Evolutionary conservation across 352 stramenopile species (phyloP), one percentile per base, ranked within the genome.

Genomic region (Pythium phragmitis): DNA sequence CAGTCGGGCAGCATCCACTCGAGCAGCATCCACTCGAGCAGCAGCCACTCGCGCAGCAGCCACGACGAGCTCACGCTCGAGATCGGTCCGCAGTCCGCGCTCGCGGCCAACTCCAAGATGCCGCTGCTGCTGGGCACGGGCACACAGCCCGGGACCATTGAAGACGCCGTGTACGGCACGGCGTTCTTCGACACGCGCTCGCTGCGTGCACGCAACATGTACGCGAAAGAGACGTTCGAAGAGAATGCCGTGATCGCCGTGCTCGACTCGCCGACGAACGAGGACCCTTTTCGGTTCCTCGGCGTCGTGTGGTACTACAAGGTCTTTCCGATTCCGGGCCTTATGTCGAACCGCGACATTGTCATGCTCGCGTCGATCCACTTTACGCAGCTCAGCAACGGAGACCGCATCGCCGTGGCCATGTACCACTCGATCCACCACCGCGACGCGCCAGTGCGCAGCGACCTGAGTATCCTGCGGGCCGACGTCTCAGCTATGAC

Each of bases 401-500:
- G 79, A 45, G 79, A 88, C 49, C 71, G 70, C 17, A 70, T 91
- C 57, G 72, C 70, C 4, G 77, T 86, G 61, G 70, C 64, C 7
- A 62, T 88, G 7, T 57, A 74, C 14, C 81, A 91, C 63, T 88
- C 81, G 17, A 70, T 91, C 39, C 57, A 79, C 36, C 67, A 88
- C 23, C 68, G 67, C 2, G 77, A 85, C 54, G 50, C 84, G 13
- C 80, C 80, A 0, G 68, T 76, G 47, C 53, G 76, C 9, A 72
- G 54, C 4, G 63, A 76, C 11, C 52, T 70, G 2, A 62, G 46
- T 11, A 72, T 85, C 50, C 48, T 86, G 5, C 73, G 79, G 36
- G 71, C 55, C 11, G 74, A 75, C 17, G 60, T 79, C 37, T 82
- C 73, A 6, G 72, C 77, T 23, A 76, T 65, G 21, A 54, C 63